These are phyloP conservation scores for Yamadazyma paraphyllophila DNA, from an alignment of 805 yeast species.

Conservation along the genomic window DNA sequence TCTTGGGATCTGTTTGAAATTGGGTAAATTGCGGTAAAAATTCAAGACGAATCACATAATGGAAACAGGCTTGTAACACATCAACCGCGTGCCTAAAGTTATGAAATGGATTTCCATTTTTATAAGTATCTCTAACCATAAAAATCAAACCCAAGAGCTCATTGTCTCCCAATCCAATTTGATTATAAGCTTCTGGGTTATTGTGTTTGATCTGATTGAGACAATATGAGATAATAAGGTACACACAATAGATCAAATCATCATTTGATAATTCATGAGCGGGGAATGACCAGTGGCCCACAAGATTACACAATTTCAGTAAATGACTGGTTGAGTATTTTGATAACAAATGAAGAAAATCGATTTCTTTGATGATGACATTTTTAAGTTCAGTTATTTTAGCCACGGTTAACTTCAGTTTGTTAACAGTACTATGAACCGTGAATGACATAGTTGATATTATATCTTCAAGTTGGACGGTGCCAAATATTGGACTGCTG, in stretches of 20 bases:
- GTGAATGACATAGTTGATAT: conserved; percentile 38
- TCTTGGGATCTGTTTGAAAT: conserved; percentile 29
- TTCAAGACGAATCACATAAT: conserved; percentile 47
- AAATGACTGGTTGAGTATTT: conserved; percentile 24
- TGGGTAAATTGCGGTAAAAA: conserved; percentile 40
- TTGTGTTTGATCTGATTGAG: conserved; percentile 24
- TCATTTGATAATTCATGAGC: conserved; percentile 64
- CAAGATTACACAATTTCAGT: conserved; percentile 35
- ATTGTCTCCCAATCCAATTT: conserved; percentile 28
- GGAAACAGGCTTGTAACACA: conserved; percentile 87
- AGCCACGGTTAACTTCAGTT: conserved; percentile 20
- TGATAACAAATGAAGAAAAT: conserved; percentile 28
- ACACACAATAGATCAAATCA: conserved; percentile 63
- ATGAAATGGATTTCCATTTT: conserved; percentile 86
- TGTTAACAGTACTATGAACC: conserved; percentile 25
- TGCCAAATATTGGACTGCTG: neutral
- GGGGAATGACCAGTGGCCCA: conserved; percentile 67
- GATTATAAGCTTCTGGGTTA: neutral
- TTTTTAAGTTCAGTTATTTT: conserved; percentile 23
- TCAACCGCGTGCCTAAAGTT: conserved; percentile 95
- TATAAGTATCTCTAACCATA: conserved; percentile 73
- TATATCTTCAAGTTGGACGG: conserved; percentile 17
- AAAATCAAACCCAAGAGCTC: conserved; percentile 59
- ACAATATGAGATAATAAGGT: conserved; percentile 49
- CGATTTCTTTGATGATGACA: conserved; percentile 26